Conservation (phyloP, 164 flowering plant genomes). For the Stephania cephalantha region DNA sequence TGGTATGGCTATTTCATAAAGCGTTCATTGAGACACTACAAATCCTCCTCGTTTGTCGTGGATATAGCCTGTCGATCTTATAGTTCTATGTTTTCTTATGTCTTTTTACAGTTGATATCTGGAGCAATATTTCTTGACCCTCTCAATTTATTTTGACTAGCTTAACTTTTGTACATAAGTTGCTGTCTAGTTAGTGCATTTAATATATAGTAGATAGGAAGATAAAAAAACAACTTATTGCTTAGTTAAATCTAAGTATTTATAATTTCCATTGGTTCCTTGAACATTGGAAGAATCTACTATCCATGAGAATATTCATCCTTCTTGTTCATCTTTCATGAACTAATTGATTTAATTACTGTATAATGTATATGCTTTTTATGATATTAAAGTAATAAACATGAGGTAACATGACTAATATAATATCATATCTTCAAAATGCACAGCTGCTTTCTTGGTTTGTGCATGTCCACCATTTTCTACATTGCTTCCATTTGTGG, state of each 20-base stretch:
- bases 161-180: neutral
- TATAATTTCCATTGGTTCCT: no score
- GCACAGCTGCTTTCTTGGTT: slow-evolving; percentile 58
- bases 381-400: neutral
- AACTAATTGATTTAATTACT: neutral
- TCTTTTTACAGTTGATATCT: no score
- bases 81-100: no score
- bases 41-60: no score
- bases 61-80: no score
- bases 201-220: neutral
- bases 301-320: neutral
- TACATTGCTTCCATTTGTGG: slow-evolving; percentile 67
- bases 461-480: slow-evolving; percentile 62
- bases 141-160: no score
- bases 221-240: no score
- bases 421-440: neutral
- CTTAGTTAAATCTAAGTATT: no score
- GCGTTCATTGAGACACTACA: no score
- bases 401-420: neutral
- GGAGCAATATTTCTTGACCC: no score
- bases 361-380: neutral
- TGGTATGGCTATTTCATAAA: no score
- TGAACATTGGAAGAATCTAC: no score
- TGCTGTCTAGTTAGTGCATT: neutral
- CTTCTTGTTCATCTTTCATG: neutral